These are phyloP conservation scores for Acanthamoeba quina DNA, from an alignment of 208 protist genomes.

Conservation along the genomic window DNA sequence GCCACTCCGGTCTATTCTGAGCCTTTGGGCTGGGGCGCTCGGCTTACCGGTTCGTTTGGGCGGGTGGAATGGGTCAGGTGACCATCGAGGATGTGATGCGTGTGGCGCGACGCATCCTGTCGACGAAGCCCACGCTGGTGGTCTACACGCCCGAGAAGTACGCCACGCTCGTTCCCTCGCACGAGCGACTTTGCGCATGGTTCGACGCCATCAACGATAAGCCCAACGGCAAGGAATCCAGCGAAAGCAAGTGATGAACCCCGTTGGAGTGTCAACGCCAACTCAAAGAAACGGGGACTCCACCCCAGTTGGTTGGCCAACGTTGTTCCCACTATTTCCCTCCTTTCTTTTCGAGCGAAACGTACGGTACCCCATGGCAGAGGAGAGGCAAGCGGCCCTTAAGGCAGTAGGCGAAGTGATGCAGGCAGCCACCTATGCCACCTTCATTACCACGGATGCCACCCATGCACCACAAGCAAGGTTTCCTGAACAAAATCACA, in stretches of 20 bases:
- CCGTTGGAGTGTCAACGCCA: not conserved
- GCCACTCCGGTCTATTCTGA: not conserved
- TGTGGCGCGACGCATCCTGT: slow-evolving; percentile 39
- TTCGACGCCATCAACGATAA: not conserved
- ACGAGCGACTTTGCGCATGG: not conserved
- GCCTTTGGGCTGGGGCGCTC: not conserved
- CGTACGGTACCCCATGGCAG: not conserved
- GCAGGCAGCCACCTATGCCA: slow-evolving; percentile 4
- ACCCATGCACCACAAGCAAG: not conserved
- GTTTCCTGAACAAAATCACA: not conserved
- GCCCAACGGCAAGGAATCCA: slow-evolving; percentile 5
- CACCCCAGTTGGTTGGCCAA: no score
- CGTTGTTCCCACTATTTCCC: not conserved
- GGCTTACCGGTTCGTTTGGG: not conserved
- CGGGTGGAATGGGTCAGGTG: not conserved
- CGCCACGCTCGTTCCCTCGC: not conserved
- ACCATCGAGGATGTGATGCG: slow-evolving; percentile 36
- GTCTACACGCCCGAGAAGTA: slow-evolving; percentile 57
- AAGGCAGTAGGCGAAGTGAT: not conserved
- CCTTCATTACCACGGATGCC: not conserved
- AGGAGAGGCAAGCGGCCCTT: not conserved
- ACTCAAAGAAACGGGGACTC: no score
- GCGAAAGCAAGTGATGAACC: not conserved
- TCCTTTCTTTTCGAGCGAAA: not conserved
- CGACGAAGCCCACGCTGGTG: not conserved